Evolutionary conservation across 176 grass and related monocot genomes (phyloP), one percentile per base, ranked within the genome.

Genomic region (Chrysopogon serrulatus): DNA sequence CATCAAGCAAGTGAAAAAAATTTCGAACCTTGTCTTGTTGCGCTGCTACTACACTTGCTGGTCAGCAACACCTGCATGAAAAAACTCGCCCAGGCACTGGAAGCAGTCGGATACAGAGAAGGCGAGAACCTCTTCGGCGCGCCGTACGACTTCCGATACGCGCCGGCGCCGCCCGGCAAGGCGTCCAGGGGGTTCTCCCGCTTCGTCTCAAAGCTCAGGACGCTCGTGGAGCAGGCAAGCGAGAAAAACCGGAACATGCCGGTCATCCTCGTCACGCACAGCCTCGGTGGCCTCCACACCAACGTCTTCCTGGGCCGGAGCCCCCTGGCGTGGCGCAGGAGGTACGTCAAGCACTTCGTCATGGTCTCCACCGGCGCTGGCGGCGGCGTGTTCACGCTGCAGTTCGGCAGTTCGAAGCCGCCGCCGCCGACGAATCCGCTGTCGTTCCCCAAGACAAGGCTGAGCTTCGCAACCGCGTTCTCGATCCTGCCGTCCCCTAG

Each of bases 331-430:
- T 86, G 88, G 88, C 79, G 83, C 15, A 3, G 47, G 65, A 73
- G 74, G 53, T 53, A 56, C 57, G 35, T 90, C 27, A 90, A 79
- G 71, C 88, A 83, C 66, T 71, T 83, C 18, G 43, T 90, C 79
- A 71, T 77, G 79, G 65, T 49, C 14, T 86, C 79, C n/a, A 48
- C 83, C 19, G 71, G 82, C n/a, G 82, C 59, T 5, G 57, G n/a
- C 57, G 57, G 57, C 42, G 42, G 42, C 59, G 82, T 71, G 21
- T 75, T 75, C 43, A 31, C 26, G 23, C 14, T 19, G 30, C 56
- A 27, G 56, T 60, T 60, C 24, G 56, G 21, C n/a, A 18, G 56
- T 60, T 23, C 48, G 48, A 24, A 24, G 42, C 13, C 42, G 10
- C 1, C 21, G 9, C 54, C 56, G 10, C 10, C 56, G 56, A 12